Evolutionary conservation across 441 rosid genomes (phyloP), one percentile per base, ranked within the genome.

Genomic region (Metrosideros polymorpha): DNA sequence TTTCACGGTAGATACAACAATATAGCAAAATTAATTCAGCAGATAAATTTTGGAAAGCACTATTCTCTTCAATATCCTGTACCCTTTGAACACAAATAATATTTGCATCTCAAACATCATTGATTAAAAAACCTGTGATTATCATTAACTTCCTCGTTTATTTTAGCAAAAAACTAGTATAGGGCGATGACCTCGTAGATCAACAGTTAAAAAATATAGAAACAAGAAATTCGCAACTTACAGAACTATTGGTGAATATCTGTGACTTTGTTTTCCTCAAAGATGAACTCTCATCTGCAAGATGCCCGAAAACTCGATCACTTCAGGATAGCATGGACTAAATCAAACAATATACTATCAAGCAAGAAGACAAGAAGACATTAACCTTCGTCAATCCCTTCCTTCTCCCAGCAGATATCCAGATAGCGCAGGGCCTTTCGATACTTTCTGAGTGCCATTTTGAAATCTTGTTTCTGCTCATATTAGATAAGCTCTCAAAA

Each of bases 381-480:
- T 45, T 82, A 51, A 95, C 99, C 99, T 93, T 95, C 97, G 86
- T 98, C 98, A 76, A 96, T 98, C 87, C 98, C 98, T 12, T 96
- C 99, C 90, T 98, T 95, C 94, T 96, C 99, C 99, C 99, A 98
- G 92, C 99, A 95, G 89, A 95, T 91, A 91, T 98, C 99, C 89
- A 98, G 92, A 91, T 95, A 96, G 13, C 95, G 96, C 84, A 98
- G 86, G 84, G 96, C 98, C 94, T 98, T 98, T 49, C 97, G 93
- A 87, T 95, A 96, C 93, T 96, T 98, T 91, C 91, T 92, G 2
- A 95, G 96, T 63, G 99, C 99, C 99, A 95, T 98, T 93, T 95
- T 95, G 85, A 90, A 95, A 90, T 96, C 98, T 93, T 93, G 96
- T 91, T 94, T 98, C 99, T 98, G 89, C 30, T 42, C 77, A 42